Conservation (phyloP, 345 rosid genomes). For the Melaleuca alternifolia region DNA sequence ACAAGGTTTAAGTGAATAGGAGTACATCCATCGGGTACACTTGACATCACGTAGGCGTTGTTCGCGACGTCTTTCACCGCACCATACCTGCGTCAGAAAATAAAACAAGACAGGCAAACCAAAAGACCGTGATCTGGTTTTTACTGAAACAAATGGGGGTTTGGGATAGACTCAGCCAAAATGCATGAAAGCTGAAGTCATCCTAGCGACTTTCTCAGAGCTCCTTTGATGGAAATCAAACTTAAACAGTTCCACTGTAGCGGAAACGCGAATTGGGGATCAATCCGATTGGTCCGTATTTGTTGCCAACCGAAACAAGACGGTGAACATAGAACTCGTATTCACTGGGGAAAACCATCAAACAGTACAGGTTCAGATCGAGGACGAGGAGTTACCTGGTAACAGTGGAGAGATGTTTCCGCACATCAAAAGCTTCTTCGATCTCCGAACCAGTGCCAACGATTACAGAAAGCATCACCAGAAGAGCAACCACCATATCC, state of each 20-base stretch:
- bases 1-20: constrained; percentile 93
- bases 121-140: neutral
- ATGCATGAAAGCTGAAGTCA: neutral
- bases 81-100: constrained; percentile 48
- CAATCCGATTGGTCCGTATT: neutral
- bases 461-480: neutral
- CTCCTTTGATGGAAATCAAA: neutral
- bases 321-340: neutral
- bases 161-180: neutral
- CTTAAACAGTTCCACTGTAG: neutral
- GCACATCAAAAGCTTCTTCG: constrained; percentile 6
- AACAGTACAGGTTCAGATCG: neutral
- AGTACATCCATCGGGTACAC: constrained; percentile 48
- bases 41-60: constrained; percentile 23
- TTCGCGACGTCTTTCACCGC: constrained; percentile 39
- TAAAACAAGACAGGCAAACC: neutral
- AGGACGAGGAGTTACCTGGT: constrained; percentile 1
- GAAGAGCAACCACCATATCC: constrained; percentile 4
- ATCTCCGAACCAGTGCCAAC: neutral
- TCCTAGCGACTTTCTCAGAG: neutral
- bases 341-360: neutral
- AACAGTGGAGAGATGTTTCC: constrained; percentile 3
- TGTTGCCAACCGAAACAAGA: neutral
- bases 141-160: neutral
- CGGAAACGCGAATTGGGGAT: neutral